Evolutionary conservation across 2,329 filamentous ascomycete genomes (phyloP), one percentile per base, ranked within the genome.

Genomic region (Leptoxyphium fumago): DNA sequence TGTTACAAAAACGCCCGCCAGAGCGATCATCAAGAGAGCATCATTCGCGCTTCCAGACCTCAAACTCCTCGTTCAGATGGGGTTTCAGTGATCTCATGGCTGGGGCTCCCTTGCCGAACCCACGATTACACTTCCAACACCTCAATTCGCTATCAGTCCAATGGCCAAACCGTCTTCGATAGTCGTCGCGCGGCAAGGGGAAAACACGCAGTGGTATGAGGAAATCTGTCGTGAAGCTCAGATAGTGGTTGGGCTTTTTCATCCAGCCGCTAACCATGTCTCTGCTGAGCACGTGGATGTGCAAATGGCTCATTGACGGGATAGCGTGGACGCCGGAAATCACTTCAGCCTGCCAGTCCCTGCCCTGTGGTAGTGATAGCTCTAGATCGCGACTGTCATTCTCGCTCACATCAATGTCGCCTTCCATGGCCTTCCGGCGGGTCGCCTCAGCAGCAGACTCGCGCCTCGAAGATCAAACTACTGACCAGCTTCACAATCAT

Each of bases 271-370:
- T 86, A 54, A 77, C 72, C 71, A 84, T 81, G 60, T 98, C 91
- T 14, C 77, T 70, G 34, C 83, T 85, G 45, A 96, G 65, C 28
- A 96, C 77, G 62, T 98, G 91, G 3, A 96, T 71, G 63, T 98
- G 91, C 44, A 96, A 60, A 61, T 96, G 86, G 50, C 76, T 80
- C 91, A 98, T 96, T 45, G 82, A 88, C 2, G 91, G 91, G 52
- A 81, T 77, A 2, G 85, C 82, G 64, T 98, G 91, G 7, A 94
- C 74, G 11, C 91, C 91, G 15, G 79, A 74, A 41, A 76, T 74
- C 41, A 96, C 72, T 21, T 91, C 85, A 10, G 68, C 66, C 36
- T 68, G 64, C 84, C 87, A 96, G 64, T 95, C 79, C 18, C 89
- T 73, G 0, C 87, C 88, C 0, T 58, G 49, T 0, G 87, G 87